Base-by-base conservation (phyloP, 352 stramenopile species). In the Lagenidium giganteum region DNA sequence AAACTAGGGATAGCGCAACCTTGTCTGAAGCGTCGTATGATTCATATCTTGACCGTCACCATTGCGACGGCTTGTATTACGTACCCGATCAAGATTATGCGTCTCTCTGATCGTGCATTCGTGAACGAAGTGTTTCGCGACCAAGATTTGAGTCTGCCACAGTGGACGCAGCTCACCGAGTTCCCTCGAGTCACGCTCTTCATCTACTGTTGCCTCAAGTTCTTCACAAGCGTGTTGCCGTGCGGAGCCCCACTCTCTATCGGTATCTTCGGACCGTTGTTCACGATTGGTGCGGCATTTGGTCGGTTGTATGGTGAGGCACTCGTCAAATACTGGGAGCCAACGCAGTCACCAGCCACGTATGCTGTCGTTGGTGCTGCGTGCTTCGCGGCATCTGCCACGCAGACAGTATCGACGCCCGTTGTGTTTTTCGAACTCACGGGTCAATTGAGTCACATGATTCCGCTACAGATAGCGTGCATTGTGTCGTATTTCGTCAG, bases 301-400 rank as follows among this genome's bases (percentile, higher is more conserved):
- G 83, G 83, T 1, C 54, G 80, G 5, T 57, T 86, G 0, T 90
- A 88, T 17, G 83, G 83, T 11, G 83, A 95, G 54, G 80, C 75
- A 4, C 48, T 95, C 2, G 73, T 85, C 56, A 78, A 79, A 47
- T 68, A 85, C 38, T 88, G 77, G 68, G 86, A 73, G 36, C 69
- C 76, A n/a, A 72, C 70, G 9, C 75, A 90, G 43, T 87, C 75
- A 0, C 73, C 78, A 13, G 77, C 77, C 0, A 87, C 80, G 6
- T 97, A 96, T 34, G 85, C 89, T 0, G 74, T 98, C 17, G 87
- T 97, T 8, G 92, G 90, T 2, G 92, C 92, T 3, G 91, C 89
- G 7, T 90, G 84, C 39, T 95, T 98, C 45, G 64, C 87, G 1
- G 86, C 85, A 0, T 95, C 87, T 4, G 89, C 91, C 8, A 98